These are phyloP conservation scores for Colletotrichum acutatum DNA, from an alignment of 2,329 filamentous ascomycete species.

Conservation along the genomic window DNA sequence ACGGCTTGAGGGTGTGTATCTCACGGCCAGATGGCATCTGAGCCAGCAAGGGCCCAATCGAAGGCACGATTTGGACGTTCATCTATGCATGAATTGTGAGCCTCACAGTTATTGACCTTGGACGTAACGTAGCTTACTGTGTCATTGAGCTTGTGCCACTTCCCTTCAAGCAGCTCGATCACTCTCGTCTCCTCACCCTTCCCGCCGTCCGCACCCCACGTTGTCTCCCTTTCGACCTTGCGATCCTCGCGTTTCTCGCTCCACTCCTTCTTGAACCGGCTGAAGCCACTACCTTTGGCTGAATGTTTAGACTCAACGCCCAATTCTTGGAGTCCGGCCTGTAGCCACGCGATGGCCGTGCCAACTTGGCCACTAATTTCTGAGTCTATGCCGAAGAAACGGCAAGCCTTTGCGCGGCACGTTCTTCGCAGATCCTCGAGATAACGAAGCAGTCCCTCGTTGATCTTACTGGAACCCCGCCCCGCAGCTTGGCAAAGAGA, in stretches of 20 bases:
- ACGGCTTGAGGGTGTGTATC: conserved; percentile 79
- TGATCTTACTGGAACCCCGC: conserved; percentile 57
- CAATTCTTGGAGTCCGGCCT: conserved; percentile 79
- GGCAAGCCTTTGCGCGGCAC: conserved; percentile 84
- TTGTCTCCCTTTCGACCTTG: conserved; percentile 76
- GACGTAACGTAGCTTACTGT: conserved; percentile 68
- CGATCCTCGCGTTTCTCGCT: conserved; percentile 83
- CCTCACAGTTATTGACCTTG: not conserved
- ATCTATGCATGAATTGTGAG: conserved; percentile 61
- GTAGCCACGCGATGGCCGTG: conserved; percentile 86
- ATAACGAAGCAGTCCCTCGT: conserved; percentile 77
- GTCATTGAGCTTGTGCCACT: conserved; percentile 95
- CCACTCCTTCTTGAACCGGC: conserved; percentile 78
- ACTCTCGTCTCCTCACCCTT: conserved; percentile 86
- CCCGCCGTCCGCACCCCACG: conserved; percentile 87
- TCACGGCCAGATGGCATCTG: conserved; percentile 90
- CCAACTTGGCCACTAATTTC: conserved; percentile 86
- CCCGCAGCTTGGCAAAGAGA: conserved; percentile 58
- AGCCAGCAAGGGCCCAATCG: conserved; percentile 76
- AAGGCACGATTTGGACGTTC: conserved; percentile 81
- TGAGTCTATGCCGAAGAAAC: conserved; percentile 91
- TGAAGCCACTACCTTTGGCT: conserved; percentile 67
- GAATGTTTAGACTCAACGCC: conserved; percentile 67
- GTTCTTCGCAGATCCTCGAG: conserved; percentile 79
- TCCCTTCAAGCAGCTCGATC: conserved; percentile 85